Percentiles rank a stretch among this genome's conserved stretches.
Conservation (phyloP, 176 grass and related monocot genomes). For the Zea mays region Zm-B73-REFERENCE-NAM-5.0 NC_050096.1:45166001-45166500, state of each 20-base stretch:
- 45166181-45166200: background rate
- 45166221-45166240: slow-evolving; percentile 4
- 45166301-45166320: background rate
- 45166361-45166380: background rate
- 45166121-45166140: background rate
- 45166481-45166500: background rate
- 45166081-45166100: too few species aligned
- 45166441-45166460: background rate
- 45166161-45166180: background rate
- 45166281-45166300: background rate
- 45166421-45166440: too few species aligned
- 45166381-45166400: slow-evolving; percentile 7
- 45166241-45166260: background rate
- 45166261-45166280: background rate
- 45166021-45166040: too few species aligned
- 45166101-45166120: background rate
- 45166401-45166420: background rate
- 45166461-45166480: background rate
- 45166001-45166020: too few species aligned
- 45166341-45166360: background rate
- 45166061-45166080: background rate
- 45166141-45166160: background rate
- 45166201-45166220: background rate
- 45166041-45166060: background rate
- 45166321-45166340: background rate